Evolutionary conservation across 2,329 filamentous ascomycete species (phyloP).

Genomic region (Colletotrichum sp.): DNA sequence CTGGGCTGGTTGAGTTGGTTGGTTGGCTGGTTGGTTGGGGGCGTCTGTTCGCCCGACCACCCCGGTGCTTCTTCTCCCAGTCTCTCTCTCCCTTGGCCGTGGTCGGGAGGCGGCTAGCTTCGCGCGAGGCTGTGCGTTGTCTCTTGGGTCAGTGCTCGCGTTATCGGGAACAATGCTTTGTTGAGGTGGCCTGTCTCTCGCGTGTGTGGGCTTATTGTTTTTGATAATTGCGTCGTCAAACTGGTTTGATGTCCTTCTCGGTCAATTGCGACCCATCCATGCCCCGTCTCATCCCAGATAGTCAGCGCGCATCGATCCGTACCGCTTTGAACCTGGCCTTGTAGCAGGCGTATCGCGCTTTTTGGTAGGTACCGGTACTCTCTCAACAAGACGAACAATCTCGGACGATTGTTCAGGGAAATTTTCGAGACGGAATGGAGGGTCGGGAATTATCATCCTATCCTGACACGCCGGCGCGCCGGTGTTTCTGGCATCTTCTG

Average conservation of each 20-base stretch:
- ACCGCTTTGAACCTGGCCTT: background rate
- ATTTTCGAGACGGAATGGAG: background rate
- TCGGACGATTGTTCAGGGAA: background rate
- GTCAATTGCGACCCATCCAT: background rate
- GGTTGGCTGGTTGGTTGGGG: background rate
- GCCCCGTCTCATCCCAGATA: background rate
- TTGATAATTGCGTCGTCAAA: background rate
- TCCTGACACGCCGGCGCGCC: background rate
- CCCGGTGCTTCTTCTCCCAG: background rate
- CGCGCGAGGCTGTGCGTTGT: slow-evolving; percentile 9
- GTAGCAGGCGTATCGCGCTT: background rate
- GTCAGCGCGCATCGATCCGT: background rate
- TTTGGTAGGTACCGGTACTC: background rate
- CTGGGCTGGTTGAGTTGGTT: background rate
- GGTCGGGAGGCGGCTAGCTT: background rate
- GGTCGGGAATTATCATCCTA: slow-evolving; percentile 13
- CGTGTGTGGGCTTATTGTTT: background rate
- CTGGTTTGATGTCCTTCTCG: background rate
- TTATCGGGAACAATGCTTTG: slow-evolving; percentile 19
- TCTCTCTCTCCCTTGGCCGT: background rate
- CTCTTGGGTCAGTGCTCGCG: background rate
- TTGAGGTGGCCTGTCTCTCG: background rate
- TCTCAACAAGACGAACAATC: background rate
- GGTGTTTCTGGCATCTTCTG: background rate
- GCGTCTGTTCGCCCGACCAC: background rate